Evolutionary conservation across 805 yeast genomes (phyloP), one percentile per base, ranked within the genome.

Genomic region (Wickerhamomyces bisporus): DNA sequence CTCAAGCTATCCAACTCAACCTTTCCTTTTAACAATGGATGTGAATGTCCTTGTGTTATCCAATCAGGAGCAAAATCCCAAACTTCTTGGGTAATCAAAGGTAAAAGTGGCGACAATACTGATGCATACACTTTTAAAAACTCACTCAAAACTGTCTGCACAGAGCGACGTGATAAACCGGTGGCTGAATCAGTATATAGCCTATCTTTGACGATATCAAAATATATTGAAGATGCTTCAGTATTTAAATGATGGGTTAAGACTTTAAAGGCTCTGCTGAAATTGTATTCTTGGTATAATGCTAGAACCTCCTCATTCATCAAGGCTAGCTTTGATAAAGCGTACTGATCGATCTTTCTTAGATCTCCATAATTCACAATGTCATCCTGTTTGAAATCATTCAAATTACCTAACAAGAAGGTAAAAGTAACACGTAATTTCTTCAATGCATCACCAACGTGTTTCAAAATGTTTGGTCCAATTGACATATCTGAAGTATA

Each of bases 141-240:
- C 44, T 78, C 71, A 23, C 58, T 54, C 35, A 93, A 64, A 0
- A 83, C 91, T 4, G 84, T 79, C 57, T 84, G 91, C 0, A 67
- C 66, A 2, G 79, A 64, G 37, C 73, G 64, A 40, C 95, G 71
- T 14, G 73, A 65, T 2, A 54, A 30, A 0, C 82, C 74, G 21
- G 61, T 58, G 1, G 50, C 35, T 0, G 58, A 45, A 43, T 85
- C 93, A 0, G 95, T 83, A 57, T 93, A 93, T 14, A 93, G 67
- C 34, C 83, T 67, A 53, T 93, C 98, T 53, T 93, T 93, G 28
- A 83, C 75, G 21, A 86, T 71, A 53, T 87, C 95, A 60, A 93
- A 88, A 60, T 91, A 93, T 23, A 81, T 66, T 0, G 97, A 77
- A 16, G 96, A 87, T 39, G 89, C 68, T 16, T 78, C 80, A 17